Evolutionary conservation across 441 rosid genomes (phyloP).

Genomic region (Theobroma grandiflorum): DNA sequence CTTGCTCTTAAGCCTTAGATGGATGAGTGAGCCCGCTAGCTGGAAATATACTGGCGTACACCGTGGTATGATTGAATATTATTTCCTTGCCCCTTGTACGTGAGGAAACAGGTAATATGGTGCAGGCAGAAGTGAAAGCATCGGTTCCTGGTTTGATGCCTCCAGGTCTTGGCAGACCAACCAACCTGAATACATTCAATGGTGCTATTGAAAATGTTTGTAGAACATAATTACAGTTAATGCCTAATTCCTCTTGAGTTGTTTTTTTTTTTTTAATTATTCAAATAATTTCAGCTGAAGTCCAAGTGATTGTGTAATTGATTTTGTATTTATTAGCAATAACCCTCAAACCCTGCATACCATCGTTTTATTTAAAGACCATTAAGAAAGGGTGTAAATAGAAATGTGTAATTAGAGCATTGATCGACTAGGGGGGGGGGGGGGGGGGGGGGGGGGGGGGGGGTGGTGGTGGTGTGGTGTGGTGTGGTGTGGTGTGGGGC

Average conservation of each 20-base stretch:
- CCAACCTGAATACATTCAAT: not conserved
- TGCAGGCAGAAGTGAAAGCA: not conserved
- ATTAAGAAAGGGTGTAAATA: not conserved
- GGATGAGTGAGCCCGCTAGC: constrained; percentile 9
- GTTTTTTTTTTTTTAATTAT: not conserved
- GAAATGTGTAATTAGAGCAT: not conserved
- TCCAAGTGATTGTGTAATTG: no score
- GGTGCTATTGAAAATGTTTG: not conserved
- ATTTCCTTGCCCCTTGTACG: not conserved
- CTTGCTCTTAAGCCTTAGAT: constrained; percentile 58
- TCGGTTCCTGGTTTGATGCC: not conserved
- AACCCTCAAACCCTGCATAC: no score
- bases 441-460: no score
- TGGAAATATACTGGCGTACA: not conserved
- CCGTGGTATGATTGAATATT: not conserved
- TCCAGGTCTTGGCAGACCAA: not conserved
- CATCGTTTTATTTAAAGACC: no score
- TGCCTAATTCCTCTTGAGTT: not conserved
- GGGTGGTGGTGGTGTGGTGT: no score
- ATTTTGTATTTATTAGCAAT: no score
- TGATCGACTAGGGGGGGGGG: not conserved
- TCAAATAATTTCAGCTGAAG: not conserved
- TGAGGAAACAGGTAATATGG: not conserved
- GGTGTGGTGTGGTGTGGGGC: no score
- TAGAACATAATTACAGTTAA: not conserved